Evolutionary conservation across 2,329 filamentous ascomycete genomes (phyloP).

Genomic region (Paecilomyces dactylethromorphus): DNA sequence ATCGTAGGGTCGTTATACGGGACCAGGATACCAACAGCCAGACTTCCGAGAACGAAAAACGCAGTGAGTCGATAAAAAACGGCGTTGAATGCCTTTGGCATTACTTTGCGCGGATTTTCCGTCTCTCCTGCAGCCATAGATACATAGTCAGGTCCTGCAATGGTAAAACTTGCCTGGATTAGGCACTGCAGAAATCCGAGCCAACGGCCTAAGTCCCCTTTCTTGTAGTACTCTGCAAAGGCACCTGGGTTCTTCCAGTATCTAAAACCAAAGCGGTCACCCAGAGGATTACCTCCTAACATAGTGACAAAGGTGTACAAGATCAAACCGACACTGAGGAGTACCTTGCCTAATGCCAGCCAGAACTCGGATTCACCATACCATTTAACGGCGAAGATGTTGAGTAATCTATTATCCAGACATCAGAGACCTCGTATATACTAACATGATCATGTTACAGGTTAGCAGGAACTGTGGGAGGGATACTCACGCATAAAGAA

Average conservation of each 20-base stretch:
- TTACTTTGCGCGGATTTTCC: constrained; percentile 60
- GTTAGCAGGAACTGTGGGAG: background rate
- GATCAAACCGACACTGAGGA: constrained; percentile 65
- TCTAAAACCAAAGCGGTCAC: constrained; percentile 67
- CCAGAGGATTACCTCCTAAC: constrained; percentile 71
- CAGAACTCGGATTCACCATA: constrained; percentile 75
- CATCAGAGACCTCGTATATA: background rate
- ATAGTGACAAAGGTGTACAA: constrained; percentile 76
- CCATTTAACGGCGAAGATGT: constrained; percentile 65
- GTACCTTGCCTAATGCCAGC: constrained; percentile 63
- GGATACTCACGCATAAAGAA: constrained; percentile 36
- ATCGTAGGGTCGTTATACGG: constrained; percentile 62
- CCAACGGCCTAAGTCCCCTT: constrained; percentile 62
- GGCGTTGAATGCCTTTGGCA: constrained; percentile 69
- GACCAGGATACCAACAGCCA: constrained; percentile 66
- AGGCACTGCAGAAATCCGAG: constrained; percentile 71
- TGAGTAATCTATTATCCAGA: constrained; percentile 39
- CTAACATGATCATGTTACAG: background rate
- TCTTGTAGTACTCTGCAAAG: constrained; percentile 60
- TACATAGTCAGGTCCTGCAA: constrained; percentile 63
- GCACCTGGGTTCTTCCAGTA: constrained; percentile 62
- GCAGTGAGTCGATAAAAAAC: constrained; percentile 71
- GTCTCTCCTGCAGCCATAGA: constrained; percentile 61
- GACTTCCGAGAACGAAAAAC: constrained; percentile 69
- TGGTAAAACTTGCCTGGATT: constrained; percentile 63